phyloP scores from a whole-genome alignment of 1,139 yeast species.

The Kodamaea arcana region DNA sequence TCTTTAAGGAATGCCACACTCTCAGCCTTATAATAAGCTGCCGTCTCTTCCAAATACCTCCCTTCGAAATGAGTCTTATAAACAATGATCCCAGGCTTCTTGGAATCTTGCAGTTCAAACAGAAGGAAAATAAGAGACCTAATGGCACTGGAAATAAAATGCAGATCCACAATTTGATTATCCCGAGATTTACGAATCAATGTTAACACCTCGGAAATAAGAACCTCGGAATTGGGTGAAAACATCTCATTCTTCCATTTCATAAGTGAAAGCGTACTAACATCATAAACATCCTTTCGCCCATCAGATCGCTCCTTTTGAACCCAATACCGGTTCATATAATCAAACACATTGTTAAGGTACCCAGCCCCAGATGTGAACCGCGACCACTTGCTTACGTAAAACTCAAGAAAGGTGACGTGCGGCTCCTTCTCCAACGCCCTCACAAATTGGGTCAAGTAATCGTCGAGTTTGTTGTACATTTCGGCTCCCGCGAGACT shows the following conservation, averaged over 20 bases:
- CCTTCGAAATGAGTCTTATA: constrained; percentile 78
- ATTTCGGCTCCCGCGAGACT: constrained; percentile 83
- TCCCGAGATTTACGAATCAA: constrained; percentile 77
- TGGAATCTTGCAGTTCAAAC: constrained; percentile 75
- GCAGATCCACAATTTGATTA: constrained; percentile 69
- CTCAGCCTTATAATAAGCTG: constrained; percentile 67
- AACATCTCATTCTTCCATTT: constrained; percentile 89
- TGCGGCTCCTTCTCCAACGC: constrained; percentile 46
- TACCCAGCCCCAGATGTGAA: constrained; percentile 90
- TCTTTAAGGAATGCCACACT: constrained; percentile 61
- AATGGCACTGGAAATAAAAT: constrained; percentile 68
- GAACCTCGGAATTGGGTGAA: constrained; percentile 52
- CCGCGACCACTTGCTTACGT: constrained; percentile 85
- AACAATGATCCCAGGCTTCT: constrained; percentile 77
- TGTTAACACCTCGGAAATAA: constrained; percentile 69
- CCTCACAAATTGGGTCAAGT: constrained; percentile 59
- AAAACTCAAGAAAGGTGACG: constrained; percentile 77
- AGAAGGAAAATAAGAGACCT: constrained; percentile 79
- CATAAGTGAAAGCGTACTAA: constrained; percentile 78
- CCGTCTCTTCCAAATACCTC: constrained; percentile 70
- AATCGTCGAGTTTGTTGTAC: constrained; percentile 65
- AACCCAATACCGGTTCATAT: constrained; percentile 97
- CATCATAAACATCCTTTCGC: constrained; percentile 85
- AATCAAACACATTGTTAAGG: constrained; percentile 89
- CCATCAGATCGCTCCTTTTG: constrained; percentile 95